Conservation (phyloP, 768 basidiomycete genomes). For the Agaricus bisporus region DNA sequence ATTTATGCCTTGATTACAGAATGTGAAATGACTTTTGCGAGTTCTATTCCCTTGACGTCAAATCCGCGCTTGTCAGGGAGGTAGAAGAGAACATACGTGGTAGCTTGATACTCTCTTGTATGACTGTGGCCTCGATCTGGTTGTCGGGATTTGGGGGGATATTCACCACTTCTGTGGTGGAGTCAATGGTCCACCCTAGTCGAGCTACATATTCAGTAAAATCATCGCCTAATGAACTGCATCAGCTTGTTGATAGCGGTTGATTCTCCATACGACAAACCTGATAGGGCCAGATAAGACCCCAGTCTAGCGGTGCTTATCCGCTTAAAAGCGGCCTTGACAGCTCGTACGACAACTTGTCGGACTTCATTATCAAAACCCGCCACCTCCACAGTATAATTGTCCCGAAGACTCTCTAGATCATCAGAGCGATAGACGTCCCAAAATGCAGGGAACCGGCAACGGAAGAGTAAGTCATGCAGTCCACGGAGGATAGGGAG, state of each 20-base stretch:
- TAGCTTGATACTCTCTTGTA: conserved; percentile 77
- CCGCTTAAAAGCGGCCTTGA: conserved; percentile 71
- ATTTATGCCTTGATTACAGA: conserved; percentile 46
- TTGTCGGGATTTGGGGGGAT: conserved; percentile 85
- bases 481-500: conserved; percentile 65
- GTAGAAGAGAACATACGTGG: conserved; percentile 52
- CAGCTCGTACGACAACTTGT: conserved; percentile 69
- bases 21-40: conserved; percentile 72
- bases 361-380: conserved; percentile 84
- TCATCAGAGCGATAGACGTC: conserved; percentile 61
- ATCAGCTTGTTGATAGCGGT: neutral
- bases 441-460: conserved; percentile 90
- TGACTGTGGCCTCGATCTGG: conserved; percentile 79
- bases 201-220: conserved; percentile 55
- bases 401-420: conserved; percentile 69
- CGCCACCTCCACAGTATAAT: conserved; percentile 77
- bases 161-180: conserved; percentile 46
- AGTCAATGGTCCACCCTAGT: conserved; percentile 63
- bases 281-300: conserved; percentile 63
- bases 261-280: conserved; percentile 27
- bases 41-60: conserved; percentile 37
- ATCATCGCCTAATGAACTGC: conserved; percentile 36
- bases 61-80: conserved; percentile 8
- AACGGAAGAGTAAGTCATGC: conserved; percentile 68
- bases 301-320: conserved; percentile 64